These are phyloP conservation scores for Calonectria pauciramosa DNA, from an alignment of 2,329 filamentous ascomycete species.

Conservation along the genomic window DNA sequence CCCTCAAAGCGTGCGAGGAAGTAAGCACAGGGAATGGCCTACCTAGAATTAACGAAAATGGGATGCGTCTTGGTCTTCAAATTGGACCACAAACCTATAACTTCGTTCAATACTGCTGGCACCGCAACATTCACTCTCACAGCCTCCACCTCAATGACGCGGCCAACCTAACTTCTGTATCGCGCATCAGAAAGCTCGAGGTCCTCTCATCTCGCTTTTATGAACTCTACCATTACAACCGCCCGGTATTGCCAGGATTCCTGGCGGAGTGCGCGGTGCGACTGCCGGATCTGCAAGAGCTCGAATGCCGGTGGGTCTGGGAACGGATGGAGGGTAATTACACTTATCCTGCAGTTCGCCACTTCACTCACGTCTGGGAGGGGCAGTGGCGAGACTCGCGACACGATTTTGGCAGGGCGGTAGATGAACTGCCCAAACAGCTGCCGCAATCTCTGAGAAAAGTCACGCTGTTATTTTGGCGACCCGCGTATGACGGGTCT, in stretches of 20 bases:
- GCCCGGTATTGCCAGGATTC: background rate
- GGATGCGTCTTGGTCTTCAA: background rate
- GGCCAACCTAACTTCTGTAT: background rate
- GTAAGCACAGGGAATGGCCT: background rate
- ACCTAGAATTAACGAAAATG: background rate
- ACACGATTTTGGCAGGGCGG: slow-evolving; percentile 12
- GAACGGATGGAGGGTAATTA: background rate
- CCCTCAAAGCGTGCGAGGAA: slow-evolving; percentile 4
- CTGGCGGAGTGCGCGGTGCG: background rate
- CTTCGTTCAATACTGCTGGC: background rate
- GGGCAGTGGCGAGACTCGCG: slow-evolving; percentile 22
- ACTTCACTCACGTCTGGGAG: slow-evolving; percentile 12
- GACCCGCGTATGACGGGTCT: background rate
- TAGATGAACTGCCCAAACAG: slow-evolving; percentile 9
- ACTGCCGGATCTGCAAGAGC: slow-evolving; percentile 13
- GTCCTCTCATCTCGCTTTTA: background rate
- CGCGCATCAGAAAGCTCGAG: background rate
- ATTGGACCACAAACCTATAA: background rate
- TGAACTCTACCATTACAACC: background rate
- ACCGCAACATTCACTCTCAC: background rate
- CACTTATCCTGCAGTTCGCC: background rate
- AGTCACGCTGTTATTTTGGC: background rate
- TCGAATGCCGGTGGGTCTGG: background rate
- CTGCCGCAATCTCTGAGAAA: slow-evolving; percentile 4
- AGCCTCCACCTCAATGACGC: slow-evolving; percentile 4